Percentiles rank a stretch among this genome's conserved stretches.
Evolutionary conservation across 2,329 filamentous ascomycete species (phyloP).

Genomic region (Cladophialophora immunda): DNA sequence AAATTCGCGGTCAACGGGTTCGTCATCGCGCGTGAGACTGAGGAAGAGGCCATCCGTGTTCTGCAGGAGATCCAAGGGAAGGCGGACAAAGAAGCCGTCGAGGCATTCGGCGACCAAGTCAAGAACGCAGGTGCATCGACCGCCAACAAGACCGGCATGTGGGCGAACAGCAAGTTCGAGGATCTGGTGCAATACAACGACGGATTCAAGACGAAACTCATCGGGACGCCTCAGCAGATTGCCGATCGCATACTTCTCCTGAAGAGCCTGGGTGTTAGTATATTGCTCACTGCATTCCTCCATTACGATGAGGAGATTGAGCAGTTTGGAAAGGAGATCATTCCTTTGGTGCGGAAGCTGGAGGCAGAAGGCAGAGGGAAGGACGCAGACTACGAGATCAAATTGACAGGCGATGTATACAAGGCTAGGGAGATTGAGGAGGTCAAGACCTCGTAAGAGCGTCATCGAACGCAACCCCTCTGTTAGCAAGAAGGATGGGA

Average conservation of each 20-base stretch:
- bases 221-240: conserved; percentile 71
- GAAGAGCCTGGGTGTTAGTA: conserved; percentile 49
- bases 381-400: conserved; percentile 57
- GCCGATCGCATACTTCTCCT: conserved; percentile 72
- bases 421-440: conserved; percentile 13
- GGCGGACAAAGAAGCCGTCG: conserved; percentile 60
- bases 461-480: not conserved
- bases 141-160: conserved; percentile 61
- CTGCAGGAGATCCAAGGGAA: conserved; percentile 63
- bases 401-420: conserved; percentile 59
- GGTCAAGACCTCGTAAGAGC: not conserved
- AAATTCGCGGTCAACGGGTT: conserved; percentile 59
- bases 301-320: conserved; percentile 64
- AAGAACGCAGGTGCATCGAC: conserved; percentile 61
- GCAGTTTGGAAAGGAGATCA: conserved; percentile 56
- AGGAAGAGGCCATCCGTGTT: conserved; percentile 63
- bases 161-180: conserved; percentile 61
- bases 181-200: conserved; percentile 65
- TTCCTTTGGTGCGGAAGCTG: conserved; percentile 58
- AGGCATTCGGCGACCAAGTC: conserved; percentile 59
- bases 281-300: conserved; percentile 59
- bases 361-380: conserved; percentile 60
- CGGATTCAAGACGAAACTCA: conserved; percentile 64
- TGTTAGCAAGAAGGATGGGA: not conserved
- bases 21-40: conserved; percentile 54